A percentile compares a stretch with the other conserved stretches of the same genome.
Evolutionary conservation across 148 eudicot species (phyloP).

Genomic region (Persicaria tinctoria): DNA sequence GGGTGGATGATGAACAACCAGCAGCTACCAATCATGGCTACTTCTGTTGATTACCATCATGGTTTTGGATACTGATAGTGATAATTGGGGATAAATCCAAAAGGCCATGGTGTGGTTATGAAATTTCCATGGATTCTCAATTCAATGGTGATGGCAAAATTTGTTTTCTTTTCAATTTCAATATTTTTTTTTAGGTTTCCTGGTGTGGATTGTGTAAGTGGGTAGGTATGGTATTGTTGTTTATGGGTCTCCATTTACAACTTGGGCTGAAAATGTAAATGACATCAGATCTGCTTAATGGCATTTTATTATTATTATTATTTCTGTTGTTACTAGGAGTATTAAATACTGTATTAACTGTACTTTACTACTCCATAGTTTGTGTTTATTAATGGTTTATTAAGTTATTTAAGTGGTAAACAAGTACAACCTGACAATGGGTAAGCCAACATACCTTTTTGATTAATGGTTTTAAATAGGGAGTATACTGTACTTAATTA

Average conservation of each 20-base stretch:
- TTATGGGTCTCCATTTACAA: background rate
- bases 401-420: too few species aligned
- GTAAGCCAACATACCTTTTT: too few species aligned
- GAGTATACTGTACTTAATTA: too few species aligned
- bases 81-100: background rate
- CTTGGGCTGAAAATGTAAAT: slow-evolving; percentile 3
- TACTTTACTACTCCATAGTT: too few species aligned
- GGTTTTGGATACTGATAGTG: background rate
- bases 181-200: background rate
- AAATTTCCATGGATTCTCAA: background rate
- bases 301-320: background rate
- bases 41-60: slow-evolving; percentile 10
- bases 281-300: background rate
- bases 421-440: too few species aligned
- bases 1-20: slow-evolving; percentile 9
- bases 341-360: too few species aligned
- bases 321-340: background rate
- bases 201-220: background rate
- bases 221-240: background rate
- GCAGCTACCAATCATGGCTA: slow-evolving; percentile 12
- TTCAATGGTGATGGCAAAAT: background rate
- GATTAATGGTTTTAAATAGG: too few species aligned
- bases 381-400: too few species aligned
- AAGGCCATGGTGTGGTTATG: background rate
- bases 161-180: background rate